Evolutionary conservation across 73 alveolate genomes (phyloP).

Genomic region (Tetrahymena borealis): DNA sequence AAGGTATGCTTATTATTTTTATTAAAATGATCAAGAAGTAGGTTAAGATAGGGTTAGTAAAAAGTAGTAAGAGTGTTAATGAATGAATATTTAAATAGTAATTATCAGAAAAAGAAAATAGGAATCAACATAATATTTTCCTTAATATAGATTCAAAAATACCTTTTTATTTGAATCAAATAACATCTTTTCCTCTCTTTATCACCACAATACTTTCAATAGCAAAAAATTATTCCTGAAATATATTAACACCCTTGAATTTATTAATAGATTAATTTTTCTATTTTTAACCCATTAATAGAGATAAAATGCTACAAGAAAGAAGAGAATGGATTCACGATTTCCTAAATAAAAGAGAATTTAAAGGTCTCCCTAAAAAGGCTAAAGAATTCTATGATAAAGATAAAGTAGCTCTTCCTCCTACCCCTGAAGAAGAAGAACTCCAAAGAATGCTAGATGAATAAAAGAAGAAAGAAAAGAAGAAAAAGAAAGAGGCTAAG

Average conservation of each 20-base stretch:
- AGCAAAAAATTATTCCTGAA: too few species aligned
- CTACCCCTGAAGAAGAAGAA: conserved; percentile 52
- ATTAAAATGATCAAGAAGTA: too few species aligned
- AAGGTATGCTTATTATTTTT: neutral
- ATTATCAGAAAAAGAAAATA: too few species aligned
- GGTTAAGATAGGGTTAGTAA: too few species aligned
- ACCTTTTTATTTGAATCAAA: too few species aligned
- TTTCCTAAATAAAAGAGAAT: conserved; percentile 34
- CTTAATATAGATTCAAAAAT: too few species aligned
- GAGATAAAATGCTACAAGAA: conserved; percentile 30
- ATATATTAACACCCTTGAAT: too few species aligned
- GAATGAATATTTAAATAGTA: too few species aligned
- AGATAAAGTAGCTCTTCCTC: conserved; percentile 37
- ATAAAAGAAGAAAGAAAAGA: conserved; percentile 22
- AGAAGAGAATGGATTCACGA: conserved; percentile 36
- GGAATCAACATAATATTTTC: too few species aligned
- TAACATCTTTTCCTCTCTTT: too few species aligned
- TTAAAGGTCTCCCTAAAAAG: conserved; percentile 28
- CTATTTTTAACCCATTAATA: neutral
- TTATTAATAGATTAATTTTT: neutral
- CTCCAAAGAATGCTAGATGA: conserved; percentile 62
- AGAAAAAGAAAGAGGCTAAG: conserved; percentile 15
- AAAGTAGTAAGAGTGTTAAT: too few species aligned
- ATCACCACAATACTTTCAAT: too few species aligned
- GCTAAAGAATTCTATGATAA: conserved; percentile 35